Base-by-base conservation (phyloP, 345 rosid genomes). In the Linum lewisii region DNA sequence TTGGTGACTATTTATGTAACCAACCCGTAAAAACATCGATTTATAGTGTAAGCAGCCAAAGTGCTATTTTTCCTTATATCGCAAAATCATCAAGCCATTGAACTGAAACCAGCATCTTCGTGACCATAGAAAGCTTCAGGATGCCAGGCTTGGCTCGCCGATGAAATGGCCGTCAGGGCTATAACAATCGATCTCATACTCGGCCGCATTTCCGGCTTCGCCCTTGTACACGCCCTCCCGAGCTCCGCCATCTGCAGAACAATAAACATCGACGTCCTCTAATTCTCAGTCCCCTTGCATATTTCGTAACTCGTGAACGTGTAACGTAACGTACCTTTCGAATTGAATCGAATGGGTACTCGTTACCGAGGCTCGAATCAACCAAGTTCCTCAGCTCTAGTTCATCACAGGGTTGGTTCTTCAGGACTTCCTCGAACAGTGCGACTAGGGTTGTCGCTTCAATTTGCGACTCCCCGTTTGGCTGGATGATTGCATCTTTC, bases 181-280 rank as follows among this genome's bases (percentile, higher is more conserved):
- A 90, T 97, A 64, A 90, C 99, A 3, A 90, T 73, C 42, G 91
- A 85, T 70, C 96, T 84, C 97, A 85, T 93, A 26, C 82, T 82
- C 1, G 97, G 97, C 4, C 96, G 84, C 54, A 78, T 68, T 63
- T 80, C 95, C 29, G 96, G 86, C 47, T 75, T 80, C 78, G 82
- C 97, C 57, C 78, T 85, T 2, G 99, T 87, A 77, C 99, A 89
- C 8, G 82, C 97, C 69, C 72, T 84, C 22, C 90, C 99, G 52
- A 93, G 82, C 69, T 82, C 88, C 47, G 90, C 87, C 90, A 93
- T 87, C 99, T 93, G 85, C 66, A 64, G 16, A 63, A 49, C 23
- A 34, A 34, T 18, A 21, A 61, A 24, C 50, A 51, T 52, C 36
- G 2, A 4, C 6, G 2, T 15, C 8, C 20, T 14, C 20, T 13